Conservation (phyloP, 2,329 filamentous ascomycete species). For the Fusarium sp. region DNA sequence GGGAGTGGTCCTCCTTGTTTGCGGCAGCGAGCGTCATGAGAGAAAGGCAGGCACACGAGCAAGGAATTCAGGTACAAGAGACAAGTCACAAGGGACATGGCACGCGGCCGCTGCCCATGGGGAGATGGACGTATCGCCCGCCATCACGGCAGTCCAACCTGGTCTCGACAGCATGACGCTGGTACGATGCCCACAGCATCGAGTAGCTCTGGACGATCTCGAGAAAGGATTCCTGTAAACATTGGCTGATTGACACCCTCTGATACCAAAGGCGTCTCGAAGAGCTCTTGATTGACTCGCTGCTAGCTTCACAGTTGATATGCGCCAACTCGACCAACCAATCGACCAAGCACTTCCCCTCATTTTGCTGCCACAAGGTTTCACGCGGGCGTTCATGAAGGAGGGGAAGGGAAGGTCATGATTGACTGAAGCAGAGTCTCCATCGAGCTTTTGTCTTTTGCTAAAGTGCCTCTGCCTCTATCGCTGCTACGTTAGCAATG, state of each 20-base stretch:
- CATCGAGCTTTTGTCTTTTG: constrained; percentile 7
- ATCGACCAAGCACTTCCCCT: constrained; percentile 41
- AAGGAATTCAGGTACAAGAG: constrained; percentile 31
- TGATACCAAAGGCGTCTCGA: constrained; percentile 36
- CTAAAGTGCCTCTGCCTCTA: constrained; percentile 13
- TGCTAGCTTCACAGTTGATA: constrained; percentile 7
- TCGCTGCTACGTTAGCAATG: background rate
- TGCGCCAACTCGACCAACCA: constrained; percentile 17
- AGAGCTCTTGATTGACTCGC: constrained; percentile 21
- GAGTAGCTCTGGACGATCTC: constrained; percentile 19
- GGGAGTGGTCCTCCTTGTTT: constrained; percentile 36
- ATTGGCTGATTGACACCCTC: constrained; percentile 34
- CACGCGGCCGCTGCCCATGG: constrained; percentile 35
- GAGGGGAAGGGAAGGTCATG: constrained; percentile 13
- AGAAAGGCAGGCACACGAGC: constrained; percentile 35
- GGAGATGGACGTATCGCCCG: constrained; percentile 11
- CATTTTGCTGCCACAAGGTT: constrained; percentile 47
- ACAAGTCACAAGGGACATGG: constrained; percentile 40
- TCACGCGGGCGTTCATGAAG: constrained; percentile 33
- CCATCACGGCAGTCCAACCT: constrained; percentile 37
- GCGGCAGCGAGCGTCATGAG: constrained; percentile 27
- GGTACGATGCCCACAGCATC: constrained; percentile 41
- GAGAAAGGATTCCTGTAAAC: constrained; percentile 7
- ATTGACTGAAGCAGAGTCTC: constrained; percentile 20
- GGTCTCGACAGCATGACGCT: constrained; percentile 39